These are phyloP conservation scores for Penicillium griseofulvum DNA, from an alignment of 2,329 filamentous ascomycete species.

Conservation along the genomic window DNA sequence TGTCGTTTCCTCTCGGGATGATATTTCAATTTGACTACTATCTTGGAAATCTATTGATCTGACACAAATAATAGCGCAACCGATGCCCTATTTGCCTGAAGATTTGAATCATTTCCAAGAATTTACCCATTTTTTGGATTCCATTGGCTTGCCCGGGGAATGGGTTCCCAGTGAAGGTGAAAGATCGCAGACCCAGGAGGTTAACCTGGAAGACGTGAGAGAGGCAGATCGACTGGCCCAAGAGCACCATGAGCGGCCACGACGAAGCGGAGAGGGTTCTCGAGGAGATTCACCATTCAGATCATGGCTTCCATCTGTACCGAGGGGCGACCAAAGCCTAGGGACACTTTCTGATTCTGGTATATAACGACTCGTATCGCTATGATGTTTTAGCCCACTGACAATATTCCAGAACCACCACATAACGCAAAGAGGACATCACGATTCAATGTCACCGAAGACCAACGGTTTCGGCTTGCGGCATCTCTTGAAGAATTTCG, in stretches of 20 bases:
- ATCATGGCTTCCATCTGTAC: constrained; percentile 35
- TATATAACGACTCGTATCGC: constrained; percentile 2
- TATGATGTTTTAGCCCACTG: neutral
- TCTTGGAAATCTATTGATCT: neutral
- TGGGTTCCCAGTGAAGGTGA: constrained; percentile 32
- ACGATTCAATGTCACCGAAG: constrained; percentile 29
- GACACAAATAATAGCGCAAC: constrained; percentile 22
- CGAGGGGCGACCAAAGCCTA: constrained; percentile 32
- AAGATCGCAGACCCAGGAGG: constrained; percentile 25
- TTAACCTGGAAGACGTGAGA: constrained; percentile 22
- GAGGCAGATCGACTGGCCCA: constrained; percentile 18
- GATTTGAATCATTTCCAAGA: constrained; percentile 38
- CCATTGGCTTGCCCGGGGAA: constrained; percentile 35
- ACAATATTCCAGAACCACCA: constrained; percentile 24
- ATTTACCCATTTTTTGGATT: constrained; percentile 38
- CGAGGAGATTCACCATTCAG: constrained; percentile 35
- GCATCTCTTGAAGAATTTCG: constrained; percentile 31
- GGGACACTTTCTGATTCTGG: constrained; percentile 34
- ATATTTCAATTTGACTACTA: neutral
- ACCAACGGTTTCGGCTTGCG: constrained; percentile 31
- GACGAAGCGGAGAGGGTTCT: constrained; percentile 22
- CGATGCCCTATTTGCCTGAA: constrained; percentile 31
- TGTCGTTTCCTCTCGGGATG: neutral
- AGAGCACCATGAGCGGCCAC: constrained; percentile 21
- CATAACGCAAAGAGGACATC: constrained; percentile 22